These are phyloP conservation scores for Serendipita sp. DNA, from an alignment of 768 basidiomycete genomes.

Conservation along the genomic window DNA sequence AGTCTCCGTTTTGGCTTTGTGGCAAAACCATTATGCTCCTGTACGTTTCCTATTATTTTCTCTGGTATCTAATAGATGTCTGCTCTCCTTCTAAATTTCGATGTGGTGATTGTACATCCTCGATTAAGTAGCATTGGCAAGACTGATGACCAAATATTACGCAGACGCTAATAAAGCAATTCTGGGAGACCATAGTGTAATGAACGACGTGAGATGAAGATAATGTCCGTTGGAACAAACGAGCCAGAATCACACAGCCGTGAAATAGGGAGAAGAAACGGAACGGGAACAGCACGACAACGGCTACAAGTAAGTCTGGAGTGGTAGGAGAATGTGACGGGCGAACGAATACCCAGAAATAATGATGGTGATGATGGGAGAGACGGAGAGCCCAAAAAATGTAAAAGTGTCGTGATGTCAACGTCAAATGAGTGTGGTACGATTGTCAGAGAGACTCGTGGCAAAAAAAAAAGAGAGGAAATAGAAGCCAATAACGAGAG, in stretches of 20 bases:
- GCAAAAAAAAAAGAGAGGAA: neutral
- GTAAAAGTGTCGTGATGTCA: neutral
- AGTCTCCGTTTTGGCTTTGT: too few relatives aligned
- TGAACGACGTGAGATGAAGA: neutral
- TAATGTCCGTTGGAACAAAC: neutral
- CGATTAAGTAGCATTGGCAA: neutral
- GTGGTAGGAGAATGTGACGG: too few relatives aligned
- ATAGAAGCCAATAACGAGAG: neutral
- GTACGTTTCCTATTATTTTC: neutral
- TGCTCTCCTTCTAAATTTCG: neutral
- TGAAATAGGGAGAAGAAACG: neutral
- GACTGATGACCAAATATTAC: neutral
- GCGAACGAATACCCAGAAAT: neutral
- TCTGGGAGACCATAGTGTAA: neutral
- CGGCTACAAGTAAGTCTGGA: neutral
- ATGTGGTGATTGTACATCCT: neutral
- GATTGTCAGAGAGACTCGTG: neutral
- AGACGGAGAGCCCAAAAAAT: neutral
- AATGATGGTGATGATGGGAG: neutral
- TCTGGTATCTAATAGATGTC: neutral
- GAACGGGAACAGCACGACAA: neutral
- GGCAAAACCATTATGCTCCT: too few relatives aligned
- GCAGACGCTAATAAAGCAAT: constrained; percentile 1
- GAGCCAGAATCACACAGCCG: neutral
- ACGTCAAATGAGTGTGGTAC: neutral